Evolutionary conservation across 805 yeast species (phyloP).

Genomic region (Metschnikowia amazonensis): DNA sequence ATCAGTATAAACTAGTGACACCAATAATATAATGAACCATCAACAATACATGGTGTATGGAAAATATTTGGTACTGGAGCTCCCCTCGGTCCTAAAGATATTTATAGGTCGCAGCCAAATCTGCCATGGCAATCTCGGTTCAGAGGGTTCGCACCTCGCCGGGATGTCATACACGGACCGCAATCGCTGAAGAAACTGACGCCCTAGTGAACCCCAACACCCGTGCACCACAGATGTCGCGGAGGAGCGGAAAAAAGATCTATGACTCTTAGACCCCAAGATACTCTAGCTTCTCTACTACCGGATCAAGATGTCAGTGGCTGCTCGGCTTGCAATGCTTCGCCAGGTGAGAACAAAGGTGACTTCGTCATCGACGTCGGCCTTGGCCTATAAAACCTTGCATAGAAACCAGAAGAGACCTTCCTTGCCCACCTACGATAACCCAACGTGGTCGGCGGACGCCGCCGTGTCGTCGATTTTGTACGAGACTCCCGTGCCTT

Average conservation of each 20-base stretch:
- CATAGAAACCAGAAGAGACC: constrained; percentile 87
- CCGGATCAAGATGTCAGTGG: not conserved
- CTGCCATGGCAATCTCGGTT: no score
- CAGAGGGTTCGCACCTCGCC: no score
- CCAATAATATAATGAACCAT: no score
- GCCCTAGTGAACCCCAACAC: not conserved
- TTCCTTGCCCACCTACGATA: constrained; percentile 85
- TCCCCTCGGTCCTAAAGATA: no score
- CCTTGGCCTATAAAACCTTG: constrained; percentile 87
- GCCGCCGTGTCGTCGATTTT: constrained; percentile 94
- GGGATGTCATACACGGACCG: not conserved
- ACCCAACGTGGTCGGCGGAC: constrained; percentile 94
- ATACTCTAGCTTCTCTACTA: not conserved
- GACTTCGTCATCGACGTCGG: constrained; percentile 74
- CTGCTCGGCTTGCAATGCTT: constrained; percentile 8
- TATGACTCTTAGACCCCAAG: not conserved
- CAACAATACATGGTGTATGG: no score
- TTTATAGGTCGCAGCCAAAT: no score
- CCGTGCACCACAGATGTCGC: not conserved
- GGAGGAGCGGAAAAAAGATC: constrained; percentile 5
- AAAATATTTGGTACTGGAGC: no score
- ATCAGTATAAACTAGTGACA: no score
- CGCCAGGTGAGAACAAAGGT: constrained; percentile 18
- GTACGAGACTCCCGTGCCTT: constrained; percentile 80
- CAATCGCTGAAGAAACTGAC: not conserved